phyloP scores from a whole-genome alignment of 2,329 filamentous ascomycete species.

The Chalara sp. region DNA sequence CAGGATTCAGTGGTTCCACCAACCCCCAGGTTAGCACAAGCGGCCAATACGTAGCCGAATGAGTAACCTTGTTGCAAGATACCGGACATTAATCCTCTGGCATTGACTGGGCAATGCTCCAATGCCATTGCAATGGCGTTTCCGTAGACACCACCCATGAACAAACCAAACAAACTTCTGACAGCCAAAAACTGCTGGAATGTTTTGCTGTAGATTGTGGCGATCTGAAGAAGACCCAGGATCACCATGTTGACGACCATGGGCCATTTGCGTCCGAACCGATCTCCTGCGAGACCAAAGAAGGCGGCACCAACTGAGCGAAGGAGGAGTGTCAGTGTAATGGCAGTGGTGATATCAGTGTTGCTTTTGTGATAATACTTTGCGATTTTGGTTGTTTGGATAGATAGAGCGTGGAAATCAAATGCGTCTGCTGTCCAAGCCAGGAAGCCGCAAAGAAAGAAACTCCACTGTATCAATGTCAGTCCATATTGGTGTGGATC shows the following conservation, averaged over 20 bases:
- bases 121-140: constrained; percentile 69
- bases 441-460: neutral
- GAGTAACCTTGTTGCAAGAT: constrained; percentile 21
- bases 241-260: constrained; percentile 77
- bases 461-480: neutral
- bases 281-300: constrained; percentile 72
- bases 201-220: constrained; percentile 17
- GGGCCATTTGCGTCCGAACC: constrained; percentile 75
- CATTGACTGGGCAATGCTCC: constrained; percentile 40
- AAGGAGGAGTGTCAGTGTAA: constrained; percentile 49
- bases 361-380: constrained; percentile 53
- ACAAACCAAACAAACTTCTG: constrained; percentile 64
- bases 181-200: constrained; percentile 57
- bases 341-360: constrained; percentile 36
- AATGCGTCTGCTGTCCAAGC: constrained; percentile 46
- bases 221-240: constrained; percentile 61
- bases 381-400: constrained; percentile 66
- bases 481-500: too few species aligned
- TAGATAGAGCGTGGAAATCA: constrained; percentile 74
- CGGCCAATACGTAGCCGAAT: constrained; percentile 21
- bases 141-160: constrained; percentile 75
- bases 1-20: constrained; percentile 56
- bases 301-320: constrained; percentile 66
- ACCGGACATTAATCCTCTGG: constrained; percentile 21
- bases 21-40: constrained; percentile 62